Evolutionary conservation across 169 alveolate species (phyloP).

Genomic region (Theileria sp.): DNA sequence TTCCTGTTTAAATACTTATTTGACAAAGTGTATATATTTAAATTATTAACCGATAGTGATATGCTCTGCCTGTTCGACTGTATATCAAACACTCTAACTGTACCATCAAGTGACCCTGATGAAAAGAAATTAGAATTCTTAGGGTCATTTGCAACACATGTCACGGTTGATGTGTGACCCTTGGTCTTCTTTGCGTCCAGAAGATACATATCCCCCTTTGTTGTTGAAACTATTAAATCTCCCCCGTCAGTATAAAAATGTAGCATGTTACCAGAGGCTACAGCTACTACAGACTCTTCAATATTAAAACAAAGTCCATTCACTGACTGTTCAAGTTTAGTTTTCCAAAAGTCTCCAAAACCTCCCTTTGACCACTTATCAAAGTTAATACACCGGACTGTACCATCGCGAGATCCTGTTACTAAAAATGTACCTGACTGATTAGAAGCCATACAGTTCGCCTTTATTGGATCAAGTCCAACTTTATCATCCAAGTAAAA

Average conservation of each 20-base stretch:
- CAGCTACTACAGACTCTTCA: conserved; percentile 58
- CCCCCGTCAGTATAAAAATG: conserved; percentile 64
- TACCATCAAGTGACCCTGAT: conserved; percentile 72
- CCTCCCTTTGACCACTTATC: conserved; percentile 67
- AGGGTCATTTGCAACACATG: conserved; percentile 67
- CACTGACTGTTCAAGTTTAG: conserved; percentile 49
- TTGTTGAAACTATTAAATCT: conserved; percentile 63
- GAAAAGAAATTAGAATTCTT: conserved; percentile 48
- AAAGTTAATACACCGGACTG: conserved; percentile 52
- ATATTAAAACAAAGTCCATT: conserved; percentile 32
- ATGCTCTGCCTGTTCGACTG: conserved; percentile 56
- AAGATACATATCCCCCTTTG: conserved; percentile 76
- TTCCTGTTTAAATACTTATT: neutral
- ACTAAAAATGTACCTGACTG: conserved; percentile 35
- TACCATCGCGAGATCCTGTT: conserved; percentile 56
- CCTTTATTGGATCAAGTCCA: conserved; percentile 39
- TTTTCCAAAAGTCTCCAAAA: conserved; percentile 55
- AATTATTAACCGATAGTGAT: conserved; percentile 40
- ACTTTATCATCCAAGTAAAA: conserved; percentile 47
- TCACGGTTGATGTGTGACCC: conserved; percentile 72
- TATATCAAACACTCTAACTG: conserved; percentile 69
- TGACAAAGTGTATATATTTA: conserved; percentile 2
- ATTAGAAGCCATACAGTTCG: conserved; percentile 28
- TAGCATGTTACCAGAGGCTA: conserved; percentile 43
- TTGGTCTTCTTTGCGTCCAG: conserved; percentile 69